A percentile compares a stretch with the other conserved stretches of the same genome.
phyloP scores from a whole-genome alignment of 164 flowering plant species.

The Piper longum region DNA sequence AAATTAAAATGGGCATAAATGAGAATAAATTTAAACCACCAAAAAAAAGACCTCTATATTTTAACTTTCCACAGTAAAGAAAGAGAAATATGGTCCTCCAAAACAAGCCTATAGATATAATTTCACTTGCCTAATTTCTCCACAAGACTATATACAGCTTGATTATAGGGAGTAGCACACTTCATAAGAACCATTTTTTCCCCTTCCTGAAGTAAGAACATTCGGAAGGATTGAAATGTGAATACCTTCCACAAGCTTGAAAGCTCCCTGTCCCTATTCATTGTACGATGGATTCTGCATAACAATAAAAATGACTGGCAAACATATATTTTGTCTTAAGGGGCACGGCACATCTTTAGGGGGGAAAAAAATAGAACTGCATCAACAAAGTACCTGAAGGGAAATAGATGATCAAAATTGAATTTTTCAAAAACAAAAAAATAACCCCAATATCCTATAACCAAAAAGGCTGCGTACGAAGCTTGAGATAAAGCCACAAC shows the following conservation, averaged over 20 bases:
- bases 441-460: conserved; percentile 86
- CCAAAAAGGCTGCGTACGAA: conserved; percentile 68
- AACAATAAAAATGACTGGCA: not conserved
- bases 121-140: conserved; percentile 67
- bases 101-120: not conserved
- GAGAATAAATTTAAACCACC: not conserved
- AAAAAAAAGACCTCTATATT: not conserved
- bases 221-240: conserved; percentile 67
- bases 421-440: conserved; percentile 33
- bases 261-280: conserved; percentile 46
- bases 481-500: conserved; percentile 73
- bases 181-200: conserved; percentile 87
- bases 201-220: conserved; percentile 91
- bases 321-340: not conserved
- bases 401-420: conserved; percentile 40
- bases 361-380: no score
- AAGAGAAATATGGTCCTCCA: not conserved
- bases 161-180: conserved; percentile 86
- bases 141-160: conserved; percentile 93
- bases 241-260: conserved; percentile 61
- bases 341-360: not conserved
- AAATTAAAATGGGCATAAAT: conserved; percentile 5
- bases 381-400: conserved; percentile 52
- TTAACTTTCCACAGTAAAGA: not conserved
- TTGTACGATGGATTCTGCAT: conserved; percentile 38